These are phyloP conservation scores for Euryodendron excelsum DNA, from an alignment of 148 eudicot genomes.

Conservation along the genomic window DNA sequence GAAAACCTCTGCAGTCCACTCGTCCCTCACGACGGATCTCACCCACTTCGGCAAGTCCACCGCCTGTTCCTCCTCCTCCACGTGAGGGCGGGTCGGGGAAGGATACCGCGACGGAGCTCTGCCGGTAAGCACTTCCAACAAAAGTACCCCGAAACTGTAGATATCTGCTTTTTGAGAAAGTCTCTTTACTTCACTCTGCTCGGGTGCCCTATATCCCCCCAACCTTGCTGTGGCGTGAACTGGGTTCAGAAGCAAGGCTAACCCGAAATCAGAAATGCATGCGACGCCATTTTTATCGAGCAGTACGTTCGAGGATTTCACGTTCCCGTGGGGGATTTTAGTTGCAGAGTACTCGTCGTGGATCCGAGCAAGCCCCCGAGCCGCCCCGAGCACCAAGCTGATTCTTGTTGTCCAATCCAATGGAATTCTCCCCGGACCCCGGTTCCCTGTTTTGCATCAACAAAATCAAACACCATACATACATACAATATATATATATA, in stretches of 20 bases:
- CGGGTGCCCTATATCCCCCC: constrained; percentile 87
- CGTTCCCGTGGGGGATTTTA: constrained; percentile 83
- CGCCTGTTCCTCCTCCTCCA: constrained; percentile 32
- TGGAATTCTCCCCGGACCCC: constrained; percentile 94
- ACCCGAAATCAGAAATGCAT: constrained; percentile 83
- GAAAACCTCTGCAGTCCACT: constrained; percentile 96
- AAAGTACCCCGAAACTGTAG: constrained; percentile 76
- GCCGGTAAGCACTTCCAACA: constrained; percentile 79
- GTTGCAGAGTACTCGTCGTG: constrained; percentile 64
- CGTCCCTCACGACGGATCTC: constrained; percentile 78
- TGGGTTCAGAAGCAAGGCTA: constrained; percentile 73
- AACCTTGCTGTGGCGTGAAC: constrained; percentile 72
- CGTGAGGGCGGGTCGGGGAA: constrained; percentile 39
- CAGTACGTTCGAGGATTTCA: constrained; percentile 79
- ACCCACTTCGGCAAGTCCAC: constrained; percentile 84
- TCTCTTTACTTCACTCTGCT: constrained; percentile 56
- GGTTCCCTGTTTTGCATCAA: constrained; percentile 50
- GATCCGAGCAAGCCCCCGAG: constrained; percentile 75
- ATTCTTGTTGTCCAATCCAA: constrained; percentile 94
- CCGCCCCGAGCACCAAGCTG: constrained; percentile 80
- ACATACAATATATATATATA: too few species aligned
- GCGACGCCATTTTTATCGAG: constrained; percentile 81
- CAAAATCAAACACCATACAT: constrained; percentile 12
- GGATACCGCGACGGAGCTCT: constrained; percentile 55
- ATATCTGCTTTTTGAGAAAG: constrained; percentile 91